Evolutionary conservation across 192 early-diverging fungal genomes (phyloP).

Genomic region (Coemansia nantahalensis): DNA sequence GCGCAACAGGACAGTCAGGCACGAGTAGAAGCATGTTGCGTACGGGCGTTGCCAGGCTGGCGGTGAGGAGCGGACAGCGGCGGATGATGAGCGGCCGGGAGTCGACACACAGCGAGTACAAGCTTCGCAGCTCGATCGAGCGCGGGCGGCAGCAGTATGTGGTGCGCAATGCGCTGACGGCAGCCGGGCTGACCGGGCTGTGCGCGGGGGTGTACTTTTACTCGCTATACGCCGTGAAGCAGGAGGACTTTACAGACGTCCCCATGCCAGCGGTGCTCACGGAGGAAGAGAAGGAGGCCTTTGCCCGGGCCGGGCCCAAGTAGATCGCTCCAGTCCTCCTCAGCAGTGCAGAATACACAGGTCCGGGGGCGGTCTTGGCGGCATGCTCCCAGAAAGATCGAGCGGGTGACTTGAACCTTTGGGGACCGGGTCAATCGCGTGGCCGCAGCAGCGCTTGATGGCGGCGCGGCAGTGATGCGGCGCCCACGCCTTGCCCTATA

Average conservation of each 20-base stretch:
- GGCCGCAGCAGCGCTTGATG: no score
- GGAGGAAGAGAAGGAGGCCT: slow-evolving; percentile 26
- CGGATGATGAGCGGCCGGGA: neutral
- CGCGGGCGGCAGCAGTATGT: slow-evolving; percentile 40
- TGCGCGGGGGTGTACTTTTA: slow-evolving; percentile 57
- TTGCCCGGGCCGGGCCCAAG: slow-evolving; percentile 1
- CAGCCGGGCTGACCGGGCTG: slow-evolving; percentile 14
- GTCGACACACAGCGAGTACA: slow-evolving; percentile 36
- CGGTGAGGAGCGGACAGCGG: neutral
- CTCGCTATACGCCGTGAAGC: slow-evolving; percentile 68
- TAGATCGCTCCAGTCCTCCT: no score
- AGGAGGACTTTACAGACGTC: slow-evolving; percentile 76
- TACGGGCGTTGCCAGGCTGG: no score
- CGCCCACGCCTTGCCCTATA: no score
- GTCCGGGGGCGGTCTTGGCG: no score
- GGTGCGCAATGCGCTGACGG: slow-evolving; percentile 21
- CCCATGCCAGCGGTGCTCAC: slow-evolving; percentile 57
- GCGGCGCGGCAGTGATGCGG: no score
- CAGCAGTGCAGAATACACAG: no score
- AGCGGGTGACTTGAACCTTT: no score
- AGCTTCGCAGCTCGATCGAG: slow-evolving; percentile 45
- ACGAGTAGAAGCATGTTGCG: no score
- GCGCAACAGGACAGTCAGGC: no score
- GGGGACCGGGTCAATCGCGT: no score
- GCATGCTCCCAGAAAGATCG: no score